These are phyloP conservation scores for Passalora sequoiae DNA, from an alignment of 2,329 filamentous ascomycete genomes.

Conservation along the genomic window DNA sequence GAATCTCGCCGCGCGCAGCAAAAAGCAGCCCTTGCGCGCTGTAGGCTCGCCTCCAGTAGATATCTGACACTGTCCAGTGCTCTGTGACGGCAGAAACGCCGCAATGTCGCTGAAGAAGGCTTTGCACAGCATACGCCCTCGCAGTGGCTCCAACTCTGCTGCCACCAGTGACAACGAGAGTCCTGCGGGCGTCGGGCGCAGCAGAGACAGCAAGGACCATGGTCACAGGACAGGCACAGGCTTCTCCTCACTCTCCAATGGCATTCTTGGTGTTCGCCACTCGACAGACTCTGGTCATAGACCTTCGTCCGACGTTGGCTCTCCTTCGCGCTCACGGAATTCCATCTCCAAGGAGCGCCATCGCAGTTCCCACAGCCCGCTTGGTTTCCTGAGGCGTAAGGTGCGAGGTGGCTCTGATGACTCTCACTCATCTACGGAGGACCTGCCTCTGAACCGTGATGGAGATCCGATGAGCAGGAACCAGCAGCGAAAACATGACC, in stretches of 20 bases:
- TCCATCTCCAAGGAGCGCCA: constrained; percentile 30
- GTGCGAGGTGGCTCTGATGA: constrained; percentile 28
- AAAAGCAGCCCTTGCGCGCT: too few relatives aligned
- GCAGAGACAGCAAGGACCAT: background rate
- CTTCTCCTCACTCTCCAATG: constrained; percentile 26
- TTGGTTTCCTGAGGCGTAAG: constrained; percentile 33
- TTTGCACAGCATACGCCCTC: constrained; percentile 40
- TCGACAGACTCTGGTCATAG: constrained; percentile 16
- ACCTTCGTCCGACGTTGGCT: constrained; percentile 16
- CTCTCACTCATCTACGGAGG: constrained; percentile 34
- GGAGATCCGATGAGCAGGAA: constrained; percentile 48
- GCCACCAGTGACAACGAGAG: constrained; percentile 20
- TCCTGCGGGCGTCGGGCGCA: constrained; percentile 10
- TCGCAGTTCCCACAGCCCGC: constrained; percentile 30
- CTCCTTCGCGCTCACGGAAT: constrained; percentile 17
- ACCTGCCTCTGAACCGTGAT: constrained; percentile 44
- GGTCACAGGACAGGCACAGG: constrained; percentile 23
- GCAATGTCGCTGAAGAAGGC: constrained; percentile 43
- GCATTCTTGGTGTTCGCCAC: constrained; percentile 16
- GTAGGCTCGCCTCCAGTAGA: background rate
- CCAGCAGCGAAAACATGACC: constrained; percentile 47
- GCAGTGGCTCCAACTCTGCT: constrained; percentile 25
- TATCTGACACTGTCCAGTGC: background rate
- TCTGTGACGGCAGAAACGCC: background rate
- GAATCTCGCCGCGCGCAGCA: too few relatives aligned